Conservation (phyloP, 139 green algal genomes). For the Chlorella sp. region DNA sequence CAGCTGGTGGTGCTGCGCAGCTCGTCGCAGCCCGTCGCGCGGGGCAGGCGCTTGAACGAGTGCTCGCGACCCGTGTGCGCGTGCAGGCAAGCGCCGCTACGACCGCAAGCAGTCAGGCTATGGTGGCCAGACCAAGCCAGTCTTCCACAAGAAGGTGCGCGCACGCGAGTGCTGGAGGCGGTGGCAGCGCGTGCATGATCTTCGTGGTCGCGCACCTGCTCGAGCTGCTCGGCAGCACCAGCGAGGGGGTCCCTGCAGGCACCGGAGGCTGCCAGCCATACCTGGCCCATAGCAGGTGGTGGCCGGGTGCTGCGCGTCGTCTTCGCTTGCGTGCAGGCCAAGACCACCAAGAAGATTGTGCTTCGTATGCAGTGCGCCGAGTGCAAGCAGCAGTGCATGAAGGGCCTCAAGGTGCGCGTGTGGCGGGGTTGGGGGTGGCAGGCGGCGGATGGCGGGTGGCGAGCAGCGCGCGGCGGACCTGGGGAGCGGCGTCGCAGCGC, state of each 20-base stretch:
- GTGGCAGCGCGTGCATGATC: neutral
- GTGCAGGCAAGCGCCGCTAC: constrained; percentile 93
- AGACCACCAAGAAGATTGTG: constrained; percentile 99
- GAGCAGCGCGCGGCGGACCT: too few species aligned
- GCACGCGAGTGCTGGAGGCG: too few species aligned
- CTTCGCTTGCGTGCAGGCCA: constrained; percentile 88
- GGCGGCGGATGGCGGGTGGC: neutral
- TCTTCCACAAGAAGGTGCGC: constrained; percentile 99
- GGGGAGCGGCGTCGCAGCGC: too few species aligned
- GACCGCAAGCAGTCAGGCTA: constrained; percentile 98
- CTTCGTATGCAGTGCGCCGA: constrained; percentile 88
- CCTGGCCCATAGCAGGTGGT: too few species aligned
- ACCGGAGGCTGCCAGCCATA: neutral
- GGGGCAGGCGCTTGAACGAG: too few species aligned
- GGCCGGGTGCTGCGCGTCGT: too few species aligned
- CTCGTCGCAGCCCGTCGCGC: too few species aligned
- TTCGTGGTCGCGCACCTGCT: neutral
- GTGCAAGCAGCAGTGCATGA: constrained; percentile 94
- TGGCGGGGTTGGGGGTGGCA: neutral
- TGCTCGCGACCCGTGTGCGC: too few species aligned
- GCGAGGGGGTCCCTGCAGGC: neutral
- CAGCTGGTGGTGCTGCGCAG: too few species aligned
- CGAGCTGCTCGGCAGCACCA: too few species aligned
- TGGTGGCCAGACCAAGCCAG: constrained; percentile 98
- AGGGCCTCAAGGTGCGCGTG: constrained; percentile 87